Conservation (phyloP, 2,329 filamentous ascomycete genomes). For the Nemania sp. region DNA sequence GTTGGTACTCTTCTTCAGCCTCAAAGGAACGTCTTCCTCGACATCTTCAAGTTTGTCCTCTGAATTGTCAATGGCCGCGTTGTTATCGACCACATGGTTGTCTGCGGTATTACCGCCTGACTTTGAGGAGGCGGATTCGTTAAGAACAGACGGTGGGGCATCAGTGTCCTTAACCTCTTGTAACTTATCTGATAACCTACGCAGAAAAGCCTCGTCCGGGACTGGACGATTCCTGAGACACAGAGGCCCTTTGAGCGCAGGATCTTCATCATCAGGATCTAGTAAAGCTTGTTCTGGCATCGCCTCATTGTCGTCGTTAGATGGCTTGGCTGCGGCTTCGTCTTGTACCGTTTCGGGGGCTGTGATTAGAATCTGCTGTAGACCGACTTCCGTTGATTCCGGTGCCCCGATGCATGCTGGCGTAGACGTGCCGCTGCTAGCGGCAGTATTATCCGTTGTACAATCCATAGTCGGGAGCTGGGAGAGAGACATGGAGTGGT, state of each 20-base stretch:
- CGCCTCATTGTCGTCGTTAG: background rate
- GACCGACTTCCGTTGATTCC: background rate
- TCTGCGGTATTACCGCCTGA: conserved; percentile 6
- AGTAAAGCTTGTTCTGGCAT: conserved; percentile 34
- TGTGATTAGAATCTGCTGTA: conserved; percentile 24
- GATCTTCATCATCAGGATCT: conserved; percentile 49
- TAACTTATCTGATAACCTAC: conserved; percentile 54
- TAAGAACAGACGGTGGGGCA: conserved; percentile 49
- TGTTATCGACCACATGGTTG: conserved; percentile 6
- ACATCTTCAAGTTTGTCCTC: conserved; percentile 20
- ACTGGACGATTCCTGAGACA: conserved; percentile 60
- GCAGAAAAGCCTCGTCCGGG: conserved; percentile 59
- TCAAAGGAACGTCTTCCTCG: conserved; percentile 32
- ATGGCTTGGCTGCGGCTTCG: conserved; percentile 21
- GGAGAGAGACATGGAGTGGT: conserved; percentile 57
- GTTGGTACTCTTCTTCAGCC: conserved; percentile 32
- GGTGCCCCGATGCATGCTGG: conserved; percentile 34
- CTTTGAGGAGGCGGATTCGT: no score
- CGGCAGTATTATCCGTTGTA: conserved; percentile 46
- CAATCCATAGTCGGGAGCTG: conserved; percentile 50
- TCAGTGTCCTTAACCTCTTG: conserved; percentile 52
- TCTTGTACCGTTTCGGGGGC: conserved; percentile 11
- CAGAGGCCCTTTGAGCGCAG: conserved; percentile 54
- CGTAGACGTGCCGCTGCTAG: conserved; percentile 46
- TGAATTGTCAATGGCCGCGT: conserved; percentile 19